phyloP scores from a whole-genome alignment of 257 asterid genomes.

The Primulina eburnea region DNA sequence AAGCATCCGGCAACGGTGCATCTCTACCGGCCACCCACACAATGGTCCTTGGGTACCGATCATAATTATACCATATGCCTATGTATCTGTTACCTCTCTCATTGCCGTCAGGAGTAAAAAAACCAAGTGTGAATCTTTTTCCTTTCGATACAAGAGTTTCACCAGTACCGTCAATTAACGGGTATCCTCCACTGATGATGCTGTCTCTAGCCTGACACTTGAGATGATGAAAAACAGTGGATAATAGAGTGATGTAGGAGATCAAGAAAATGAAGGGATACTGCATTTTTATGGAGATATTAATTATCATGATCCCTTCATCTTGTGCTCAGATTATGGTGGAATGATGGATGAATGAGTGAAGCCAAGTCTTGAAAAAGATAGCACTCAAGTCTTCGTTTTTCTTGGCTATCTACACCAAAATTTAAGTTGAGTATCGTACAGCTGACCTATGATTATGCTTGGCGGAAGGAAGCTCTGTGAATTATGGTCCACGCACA shows the following conservation, averaged over 20 bases:
- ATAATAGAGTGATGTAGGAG: background rate
- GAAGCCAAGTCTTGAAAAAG: too few relatives aligned
- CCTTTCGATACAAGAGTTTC: constrained; percentile 42
- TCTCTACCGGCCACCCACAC: constrained; percentile 53
- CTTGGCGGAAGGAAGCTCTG: too few relatives aligned
- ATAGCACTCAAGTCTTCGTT: too few relatives aligned
- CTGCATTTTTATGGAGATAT: background rate
- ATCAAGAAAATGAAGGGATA: constrained; percentile 6
- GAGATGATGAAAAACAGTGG: background rate
- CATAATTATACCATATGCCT: constrained; percentile 44
- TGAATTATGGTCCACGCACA: too few relatives aligned
- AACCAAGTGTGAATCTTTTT: constrained; percentile 39
- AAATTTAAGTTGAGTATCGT: too few relatives aligned
- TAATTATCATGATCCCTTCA: too few relatives aligned
- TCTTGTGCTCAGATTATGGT: too few relatives aligned
- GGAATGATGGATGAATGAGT: too few relatives aligned
- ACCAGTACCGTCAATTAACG: background rate
- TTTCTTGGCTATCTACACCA: too few relatives aligned
- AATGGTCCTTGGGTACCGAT: constrained; percentile 18
- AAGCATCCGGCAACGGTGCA: background rate
- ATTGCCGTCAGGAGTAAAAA: constrained; percentile 26
- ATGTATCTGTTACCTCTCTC: constrained; percentile 21
- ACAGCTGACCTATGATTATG: too few relatives aligned
- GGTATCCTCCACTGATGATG: constrained; percentile 25
- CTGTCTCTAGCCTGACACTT: constrained; percentile 35